Conservation (phyloP, 257 asterid species). For the Perilla frutescens region DNA sequence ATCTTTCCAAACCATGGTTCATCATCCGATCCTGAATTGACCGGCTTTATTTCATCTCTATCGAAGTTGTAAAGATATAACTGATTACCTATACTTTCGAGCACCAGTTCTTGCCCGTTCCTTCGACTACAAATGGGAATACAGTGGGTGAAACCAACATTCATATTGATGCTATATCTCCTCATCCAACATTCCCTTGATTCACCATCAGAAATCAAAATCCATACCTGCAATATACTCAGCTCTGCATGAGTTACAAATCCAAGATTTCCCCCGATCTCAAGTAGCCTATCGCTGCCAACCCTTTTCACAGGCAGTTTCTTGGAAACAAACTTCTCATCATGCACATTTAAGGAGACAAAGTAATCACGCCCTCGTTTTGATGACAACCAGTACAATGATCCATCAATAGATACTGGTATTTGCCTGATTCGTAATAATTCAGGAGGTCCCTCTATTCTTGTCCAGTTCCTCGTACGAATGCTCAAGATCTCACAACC, state of each 20-base stretch:
- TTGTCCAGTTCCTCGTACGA: slow-evolving; percentile 41
- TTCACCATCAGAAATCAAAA: slow-evolving; percentile 21
- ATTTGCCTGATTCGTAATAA: not conserved
- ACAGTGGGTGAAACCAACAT: slow-evolving; percentile 6
- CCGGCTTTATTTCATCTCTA: slow-evolving; percentile 36
- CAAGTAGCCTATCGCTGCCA: slow-evolving; percentile 35
- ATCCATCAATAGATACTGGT: slow-evolving; percentile 41
- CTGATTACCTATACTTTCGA: slow-evolving; percentile 17
- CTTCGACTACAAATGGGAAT: slow-evolving; percentile 46
- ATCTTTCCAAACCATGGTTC: slow-evolving; percentile 24
- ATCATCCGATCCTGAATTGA: slow-evolving; percentile 20
- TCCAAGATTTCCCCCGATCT: slow-evolving; percentile 48
- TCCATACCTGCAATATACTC: slow-evolving; percentile 47
- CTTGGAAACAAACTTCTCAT: slow-evolving; percentile 39
- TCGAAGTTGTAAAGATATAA: slow-evolving; percentile 38
- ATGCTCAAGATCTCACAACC: slow-evolving; percentile 44
- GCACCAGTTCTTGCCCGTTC: slow-evolving; percentile 38
- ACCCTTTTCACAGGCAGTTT: slow-evolving; percentile 36
- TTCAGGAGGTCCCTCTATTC: slow-evolving; percentile 42
- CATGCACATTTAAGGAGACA: slow-evolving; percentile 34
- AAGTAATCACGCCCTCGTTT: slow-evolving; percentile 26
- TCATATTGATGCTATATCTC: slow-evolving; percentile 37
- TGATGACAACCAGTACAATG: slow-evolving; percentile 44
- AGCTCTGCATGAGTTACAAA: slow-evolving; percentile 37
- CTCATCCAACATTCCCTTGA: slow-evolving; percentile 38